Evolutionary conservation across 495 filamentous ascomycete species (phyloP), one percentile per base, ranked within the genome.

Genomic region (Aspergillus coremiiformis): DNA sequence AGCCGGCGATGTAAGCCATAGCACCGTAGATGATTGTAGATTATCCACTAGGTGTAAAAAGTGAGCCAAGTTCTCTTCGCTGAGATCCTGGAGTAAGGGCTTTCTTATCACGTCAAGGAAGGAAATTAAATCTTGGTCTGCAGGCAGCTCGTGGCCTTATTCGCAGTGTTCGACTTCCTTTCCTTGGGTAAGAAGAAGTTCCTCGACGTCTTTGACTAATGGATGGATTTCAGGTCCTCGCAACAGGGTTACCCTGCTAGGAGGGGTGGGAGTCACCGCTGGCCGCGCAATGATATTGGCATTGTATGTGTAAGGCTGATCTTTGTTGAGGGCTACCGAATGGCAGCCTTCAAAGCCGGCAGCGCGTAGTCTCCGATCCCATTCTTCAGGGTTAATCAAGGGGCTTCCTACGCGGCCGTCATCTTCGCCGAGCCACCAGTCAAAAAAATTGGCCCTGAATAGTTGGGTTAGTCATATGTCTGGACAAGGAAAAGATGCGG

Each of bases 1-100:
- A 10, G 46, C 50, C 0, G 59, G 39, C 0, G 35, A 43, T 2
- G 71, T 76, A 4, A 77, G 27, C 77, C 77, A 79, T 1, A 80
- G 26, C n/a, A 67, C 19, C 6, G 35, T 39, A 2, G 4, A 21
- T 0, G 33, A 10, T 9, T 15, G 9, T 6, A 53, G n/a, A 14
- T 5, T n/a, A 1, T 55, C 23, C 0, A 53, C 5, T 14, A 56
- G 48, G 0, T 39, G 12, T 39, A 66, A 39, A 43, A 75, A 68
- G 10, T 33, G 26, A 0, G 19, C n/a, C 20, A 70, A 60, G 0
- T 43, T 23, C 11, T 54, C 15, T 11, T 49, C 27, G 22, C 56
- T 41, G 1, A 67, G 60, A 19, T 63, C 48, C 17, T 68, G 53
- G 17, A 77, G 67, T 39, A 74, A 73, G 0, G 66, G 63, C 4